phyloP scores from a whole-genome alignment of 345 rosid genomes.

The Geranium rotundifolium region DNA sequence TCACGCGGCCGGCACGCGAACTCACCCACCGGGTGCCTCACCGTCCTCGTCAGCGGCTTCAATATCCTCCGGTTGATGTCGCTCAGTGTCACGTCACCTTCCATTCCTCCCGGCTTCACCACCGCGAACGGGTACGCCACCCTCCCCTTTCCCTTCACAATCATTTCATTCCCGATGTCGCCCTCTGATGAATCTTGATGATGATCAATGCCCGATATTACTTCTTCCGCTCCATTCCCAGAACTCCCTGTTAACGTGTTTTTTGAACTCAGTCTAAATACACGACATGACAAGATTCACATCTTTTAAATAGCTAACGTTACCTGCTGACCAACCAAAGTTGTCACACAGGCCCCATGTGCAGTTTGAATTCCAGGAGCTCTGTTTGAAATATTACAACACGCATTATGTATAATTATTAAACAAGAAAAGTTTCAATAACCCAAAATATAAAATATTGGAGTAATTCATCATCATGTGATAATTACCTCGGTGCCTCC shows the following conservation, averaged over 20 bases:
- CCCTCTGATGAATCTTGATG: neutral
- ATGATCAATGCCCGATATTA: no score
- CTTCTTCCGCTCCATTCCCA: neutral
- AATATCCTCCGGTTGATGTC: constrained; percentile 75
- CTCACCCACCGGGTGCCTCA: constrained; percentile 90
- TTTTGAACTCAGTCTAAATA: constrained; percentile 27
- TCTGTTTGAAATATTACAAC: constrained; percentile 22
- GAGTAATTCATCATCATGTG: no score
- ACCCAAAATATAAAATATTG: no score
- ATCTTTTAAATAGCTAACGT: constrained; percentile 39
- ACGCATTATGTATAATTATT: neutral
- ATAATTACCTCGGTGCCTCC: neutral
- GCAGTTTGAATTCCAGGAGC: constrained; percentile 32
- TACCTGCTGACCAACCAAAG: neutral
- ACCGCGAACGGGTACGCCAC: constrained; percentile 86
- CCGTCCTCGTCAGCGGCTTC: constrained; percentile 78
- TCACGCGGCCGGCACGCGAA: constrained; percentile 69
- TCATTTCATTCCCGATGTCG: constrained; percentile 13
- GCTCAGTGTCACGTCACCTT: constrained; percentile 67
- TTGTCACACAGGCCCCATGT: constrained; percentile 43
- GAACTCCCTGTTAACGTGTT: neutral
- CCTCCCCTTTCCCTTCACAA: constrained; percentile 22
- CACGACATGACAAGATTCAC: constrained; percentile 13
- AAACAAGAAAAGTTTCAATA: neutral
- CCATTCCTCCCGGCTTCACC: constrained; percentile 87